phyloP scores from a whole-genome alignment of 169 alveolate genomes.

The Theileria sp. region DNA sequence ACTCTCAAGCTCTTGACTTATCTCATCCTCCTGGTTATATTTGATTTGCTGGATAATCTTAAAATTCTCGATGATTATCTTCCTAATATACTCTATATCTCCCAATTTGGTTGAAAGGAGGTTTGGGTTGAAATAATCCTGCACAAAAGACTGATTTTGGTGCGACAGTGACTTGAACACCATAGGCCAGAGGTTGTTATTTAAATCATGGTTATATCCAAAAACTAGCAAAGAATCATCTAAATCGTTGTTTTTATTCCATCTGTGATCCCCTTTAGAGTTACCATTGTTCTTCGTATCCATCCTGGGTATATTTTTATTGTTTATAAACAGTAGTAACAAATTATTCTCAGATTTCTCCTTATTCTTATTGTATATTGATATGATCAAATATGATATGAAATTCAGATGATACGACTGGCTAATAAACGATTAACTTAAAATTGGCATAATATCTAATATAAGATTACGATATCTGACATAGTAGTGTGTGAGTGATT shows the following conservation, averaged over 20 bases:
- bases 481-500: background rate
- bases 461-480: background rate
- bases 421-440: conserved; percentile 6
- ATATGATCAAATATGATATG: conserved; percentile 30
- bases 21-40: background rate
- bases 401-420: conserved; percentile 25
- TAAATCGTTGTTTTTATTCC: background rate
- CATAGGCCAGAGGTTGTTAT: conserved; percentile 62
- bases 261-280: background rate
- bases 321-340: conserved; percentile 32
- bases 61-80: background rate
- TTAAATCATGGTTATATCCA: conserved; percentile 56
- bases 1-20: background rate
- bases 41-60: background rate
- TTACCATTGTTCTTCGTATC: background rate
- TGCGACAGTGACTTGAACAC: conserved; percentile 59
- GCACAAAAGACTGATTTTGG: conserved; percentile 26
- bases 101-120: conserved; percentile 13
- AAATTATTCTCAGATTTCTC: conserved; percentile 16
- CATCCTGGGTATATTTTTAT: background rate
- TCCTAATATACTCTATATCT: background rate
- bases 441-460: background rate
- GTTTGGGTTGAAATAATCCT: conserved; percentile 49
- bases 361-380: conserved; percentile 24
- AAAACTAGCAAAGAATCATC: conserved; percentile 17